Percentiles rank a stretch among this genome's conserved stretches.
phyloP scores from a whole-genome alignment of 202 grass and related monocot species.

The Dendrocalamus latiflorus region DNA sequence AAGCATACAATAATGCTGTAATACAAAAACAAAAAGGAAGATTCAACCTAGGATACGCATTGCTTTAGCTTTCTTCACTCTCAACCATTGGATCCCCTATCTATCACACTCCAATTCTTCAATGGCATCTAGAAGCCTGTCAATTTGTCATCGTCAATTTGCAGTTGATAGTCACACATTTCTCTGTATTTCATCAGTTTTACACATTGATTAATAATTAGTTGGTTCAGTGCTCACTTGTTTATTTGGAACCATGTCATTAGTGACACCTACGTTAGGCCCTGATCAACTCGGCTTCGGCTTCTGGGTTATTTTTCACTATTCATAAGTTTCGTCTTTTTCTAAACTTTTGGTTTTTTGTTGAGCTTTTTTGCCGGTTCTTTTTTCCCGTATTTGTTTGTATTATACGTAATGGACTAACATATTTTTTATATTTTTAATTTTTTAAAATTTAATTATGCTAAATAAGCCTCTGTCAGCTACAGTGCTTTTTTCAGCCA shows the following conservation, averaged over 20 bases:
- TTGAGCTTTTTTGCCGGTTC: too few species aligned
- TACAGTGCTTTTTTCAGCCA: too few species aligned
- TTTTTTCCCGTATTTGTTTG: too few species aligned
- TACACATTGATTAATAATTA: not conserved
- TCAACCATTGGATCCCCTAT: not conserved
- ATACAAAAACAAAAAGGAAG: not conserved
- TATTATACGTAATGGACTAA: too few species aligned
- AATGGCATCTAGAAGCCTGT: constrained; percentile 33
- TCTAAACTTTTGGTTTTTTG: too few species aligned
- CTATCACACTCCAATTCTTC: constrained; percentile 12
- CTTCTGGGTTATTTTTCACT: too few species aligned
- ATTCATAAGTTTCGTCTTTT: too few species aligned
- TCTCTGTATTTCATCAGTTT: not conserved
- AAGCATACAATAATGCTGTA: not conserved
- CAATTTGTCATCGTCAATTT: not conserved
- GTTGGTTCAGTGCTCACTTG: constrained; percentile 8
- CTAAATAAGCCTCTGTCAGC: too few species aligned
- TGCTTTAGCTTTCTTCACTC: constrained; percentile 13
- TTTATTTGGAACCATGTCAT: constrained; percentile 18
- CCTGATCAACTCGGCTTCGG: too few species aligned
- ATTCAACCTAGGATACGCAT: not conserved
- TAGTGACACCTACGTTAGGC: not conserved
- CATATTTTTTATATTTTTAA: too few species aligned
- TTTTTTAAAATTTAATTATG: too few species aligned
- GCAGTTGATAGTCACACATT: not conserved